A percentile compares a stretch with the other conserved stretches of the same genome.
Evolutionary conservation across 345 rosid species (phyloP).

Genomic region (Brassica rapa): DNA sequence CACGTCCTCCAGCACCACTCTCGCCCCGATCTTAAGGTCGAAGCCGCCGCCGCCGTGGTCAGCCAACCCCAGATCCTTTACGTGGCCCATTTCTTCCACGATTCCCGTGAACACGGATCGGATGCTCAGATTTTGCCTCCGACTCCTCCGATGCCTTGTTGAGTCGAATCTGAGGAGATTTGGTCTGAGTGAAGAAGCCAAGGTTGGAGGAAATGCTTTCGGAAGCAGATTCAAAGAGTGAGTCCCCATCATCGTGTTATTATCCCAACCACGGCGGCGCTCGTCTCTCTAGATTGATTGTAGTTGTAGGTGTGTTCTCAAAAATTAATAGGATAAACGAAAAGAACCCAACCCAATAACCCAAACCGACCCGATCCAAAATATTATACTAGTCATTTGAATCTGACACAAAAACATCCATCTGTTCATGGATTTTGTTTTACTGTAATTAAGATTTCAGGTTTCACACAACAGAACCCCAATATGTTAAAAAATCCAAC

Average conservation of each 20-base stretch:
- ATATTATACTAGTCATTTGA: too few species aligned
- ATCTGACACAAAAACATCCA: too few species aligned
- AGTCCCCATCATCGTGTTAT: conserved; percentile 30
- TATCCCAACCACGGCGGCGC: not conserved
- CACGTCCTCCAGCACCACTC: conserved; percentile 63
- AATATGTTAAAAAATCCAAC: too few species aligned
- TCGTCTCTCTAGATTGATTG: not conserved
- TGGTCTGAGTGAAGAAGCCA: conserved; percentile 16
- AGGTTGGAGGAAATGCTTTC: conserved; percentile 14
- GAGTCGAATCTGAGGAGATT: conserved; percentile 38
- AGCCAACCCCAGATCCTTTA: conserved; percentile 55
- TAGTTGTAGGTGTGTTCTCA: not conserved
- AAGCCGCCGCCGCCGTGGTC: conserved; percentile 74
- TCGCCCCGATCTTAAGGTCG: conserved; percentile 61
- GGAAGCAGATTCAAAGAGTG: conserved; percentile 30
- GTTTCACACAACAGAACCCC: too few species aligned
- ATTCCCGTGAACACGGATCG: conserved; percentile 80
- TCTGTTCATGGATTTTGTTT: too few species aligned
- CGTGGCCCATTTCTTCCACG: conserved; percentile 82
- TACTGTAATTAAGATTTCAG: too few species aligned
- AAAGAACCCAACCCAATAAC: not conserved
- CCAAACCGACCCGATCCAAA: not conserved
- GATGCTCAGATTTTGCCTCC: conserved; percentile 33
- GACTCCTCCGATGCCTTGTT: not conserved
- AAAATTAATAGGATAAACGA: too few species aligned